phyloP scores from a whole-genome alignment of 139 green algal genomes.

The Haematococcus lacustris region DNA sequence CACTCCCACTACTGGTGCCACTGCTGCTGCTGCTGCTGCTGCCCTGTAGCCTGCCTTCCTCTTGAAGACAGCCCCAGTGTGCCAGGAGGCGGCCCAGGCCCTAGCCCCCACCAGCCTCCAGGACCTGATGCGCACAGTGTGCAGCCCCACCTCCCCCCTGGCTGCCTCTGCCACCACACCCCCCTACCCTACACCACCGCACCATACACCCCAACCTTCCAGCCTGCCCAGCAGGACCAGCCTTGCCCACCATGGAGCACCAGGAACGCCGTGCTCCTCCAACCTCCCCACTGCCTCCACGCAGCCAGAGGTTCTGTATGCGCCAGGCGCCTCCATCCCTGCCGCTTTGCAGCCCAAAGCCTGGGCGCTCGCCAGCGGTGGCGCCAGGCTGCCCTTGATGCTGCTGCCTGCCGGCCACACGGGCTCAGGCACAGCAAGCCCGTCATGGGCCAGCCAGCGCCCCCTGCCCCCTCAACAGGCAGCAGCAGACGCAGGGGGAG shows the following conservation, averaged over 20 bases:
- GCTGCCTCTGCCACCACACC: background rate
- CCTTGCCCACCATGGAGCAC: background rate
- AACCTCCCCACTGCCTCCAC: background rate
- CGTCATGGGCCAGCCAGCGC: background rate
- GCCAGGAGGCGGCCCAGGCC: slow-evolving; percentile 9
- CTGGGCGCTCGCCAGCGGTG: background rate
- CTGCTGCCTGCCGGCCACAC: background rate
- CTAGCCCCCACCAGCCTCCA: slow-evolving; percentile 7
- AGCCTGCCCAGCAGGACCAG: background rate
- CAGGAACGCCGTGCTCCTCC: background rate
- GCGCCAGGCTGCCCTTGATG: background rate
- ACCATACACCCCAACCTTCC: background rate
- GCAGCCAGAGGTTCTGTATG: background rate
- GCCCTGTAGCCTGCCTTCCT: slow-evolving; percentile 17
- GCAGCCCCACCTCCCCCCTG: background rate
- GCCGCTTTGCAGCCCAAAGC: background rate
- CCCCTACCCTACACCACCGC: background rate
- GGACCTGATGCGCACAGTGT: slow-evolving; percentile 12
- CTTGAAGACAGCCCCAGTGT: slow-evolving; percentile 21
- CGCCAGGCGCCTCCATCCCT: slow-evolving; percentile 1
- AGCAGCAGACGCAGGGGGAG: background rate
- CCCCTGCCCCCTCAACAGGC: background rate
- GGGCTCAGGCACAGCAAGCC: background rate
- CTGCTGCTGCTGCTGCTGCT: background rate
- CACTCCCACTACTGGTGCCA: background rate